These are phyloP conservation scores for Penicillium sp. DNA, from an alignment of 2,329 filamentous ascomycete species.

Conservation along the genomic window DNA sequence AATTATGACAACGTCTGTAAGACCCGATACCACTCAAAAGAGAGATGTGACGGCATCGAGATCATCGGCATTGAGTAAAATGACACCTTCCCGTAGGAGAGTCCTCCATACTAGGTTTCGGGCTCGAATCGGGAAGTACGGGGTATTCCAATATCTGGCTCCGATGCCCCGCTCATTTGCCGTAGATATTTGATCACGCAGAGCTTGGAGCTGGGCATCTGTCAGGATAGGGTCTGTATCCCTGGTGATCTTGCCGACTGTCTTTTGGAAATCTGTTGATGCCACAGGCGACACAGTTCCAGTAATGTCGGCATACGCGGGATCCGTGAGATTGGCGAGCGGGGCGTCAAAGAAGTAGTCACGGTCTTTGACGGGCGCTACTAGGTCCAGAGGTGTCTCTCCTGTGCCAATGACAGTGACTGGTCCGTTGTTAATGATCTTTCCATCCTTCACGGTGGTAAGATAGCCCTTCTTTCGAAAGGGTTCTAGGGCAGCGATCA, in stretches of 20 bases:
- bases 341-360: constrained; percentile 65
- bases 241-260: constrained; percentile 43
- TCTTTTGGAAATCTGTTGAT: constrained; percentile 51
- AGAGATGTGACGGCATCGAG: constrained; percentile 51
- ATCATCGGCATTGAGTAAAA: constrained; percentile 66
- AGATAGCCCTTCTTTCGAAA: constrained; percentile 56
- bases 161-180: constrained; percentile 61
- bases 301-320: constrained; percentile 49
- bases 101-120: constrained; percentile 61
- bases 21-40: constrained; percentile 21
- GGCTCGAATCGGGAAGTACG: constrained; percentile 59
- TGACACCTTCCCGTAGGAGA: constrained; percentile 59
- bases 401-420: constrained; percentile 66
- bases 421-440: constrained; percentile 48
- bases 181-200: constrained; percentile 54
- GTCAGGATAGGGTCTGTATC: constrained; percentile 35
- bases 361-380: constrained; percentile 48
- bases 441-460: constrained; percentile 52
- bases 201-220: constrained; percentile 48
- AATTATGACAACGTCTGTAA: neutral
- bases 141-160: constrained; percentile 65
- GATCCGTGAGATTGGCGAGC: constrained; percentile 46
- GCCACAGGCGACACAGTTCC: constrained; percentile 55
- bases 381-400: constrained; percentile 53
- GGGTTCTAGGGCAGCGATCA: constrained; percentile 58